Evolutionary conservation across 495 filamentous ascomycete species (phyloP), one percentile per base, ranked within the genome.

Genomic region (Lophium mytilinum): DNA sequence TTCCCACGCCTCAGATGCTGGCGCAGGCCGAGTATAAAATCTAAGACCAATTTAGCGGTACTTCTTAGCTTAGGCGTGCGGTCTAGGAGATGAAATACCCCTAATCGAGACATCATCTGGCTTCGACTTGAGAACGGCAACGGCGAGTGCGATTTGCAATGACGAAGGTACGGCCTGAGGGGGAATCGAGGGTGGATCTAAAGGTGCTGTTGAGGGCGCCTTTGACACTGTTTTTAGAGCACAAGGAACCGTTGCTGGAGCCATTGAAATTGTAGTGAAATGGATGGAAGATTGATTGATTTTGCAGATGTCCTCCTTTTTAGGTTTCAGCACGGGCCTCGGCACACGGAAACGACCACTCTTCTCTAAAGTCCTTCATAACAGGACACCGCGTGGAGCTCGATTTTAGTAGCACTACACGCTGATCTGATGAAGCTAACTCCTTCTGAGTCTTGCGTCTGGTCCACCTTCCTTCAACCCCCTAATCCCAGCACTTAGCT

Each of bases 71-170:
- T 6, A 30, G 24, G 24, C 24, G 3, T 30, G 6, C 6, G 6
- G 6, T 30, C 24, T 6, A 30, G 24, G 24, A 30, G 24, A 30
- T 30, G 24, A 30, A 30, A 30, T 43, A 55, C 62, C 62, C 61
- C 43, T 54, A 1, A 50, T 36, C 4, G 58, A 49, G 30, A 58
- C 15, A 18, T 15, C 50, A n/a, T 58, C 51, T n/a, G 62, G 58
- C 42, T 65, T 65, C 15, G 50, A 46, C 21, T 36, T 48, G 9
- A 61, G 24, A 14, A 65, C 54, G 2, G 58, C 62, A 49, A 65
- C 15, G n/a, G 62, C 62, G 14, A 61, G 37, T 0, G 62, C 62
- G 15, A 65, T 43, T 33, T 58, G 53, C 12, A 58, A 17, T 17
- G 34, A 11, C 14, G 57, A 57, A 10, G 57, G 61, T 30, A 30